A percentile compares a stretch with the other conserved stretches of the same genome.
phyloP scores from a whole-genome alignment of 2,329 filamentous ascomycete genomes.

The Fusarium sp. region DNA sequence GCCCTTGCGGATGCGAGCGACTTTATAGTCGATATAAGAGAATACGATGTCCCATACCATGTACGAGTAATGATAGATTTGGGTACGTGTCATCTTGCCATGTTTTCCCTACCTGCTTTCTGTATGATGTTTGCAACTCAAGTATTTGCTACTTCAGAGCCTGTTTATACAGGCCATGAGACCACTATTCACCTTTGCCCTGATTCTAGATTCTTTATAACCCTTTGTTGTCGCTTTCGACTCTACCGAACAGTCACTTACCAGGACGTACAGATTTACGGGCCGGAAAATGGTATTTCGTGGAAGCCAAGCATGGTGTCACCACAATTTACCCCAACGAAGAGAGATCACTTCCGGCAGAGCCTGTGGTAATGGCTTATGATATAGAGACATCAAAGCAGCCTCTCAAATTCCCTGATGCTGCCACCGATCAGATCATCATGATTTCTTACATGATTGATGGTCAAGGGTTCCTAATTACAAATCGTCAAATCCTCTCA shows the following conservation, averaged over 20 bases:
- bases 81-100: slow-evolving; percentile 59
- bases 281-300: slow-evolving; percentile 96
- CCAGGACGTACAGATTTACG: slow-evolving; percentile 76
- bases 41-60: slow-evolving; percentile 99
- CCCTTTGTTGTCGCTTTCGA: slow-evolving; percentile 1
- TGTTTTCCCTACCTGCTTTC: not conserved
- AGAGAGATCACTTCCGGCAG: slow-evolving; percentile 87
- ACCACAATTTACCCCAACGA: slow-evolving; percentile 87
- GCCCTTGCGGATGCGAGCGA: slow-evolving; percentile 89
- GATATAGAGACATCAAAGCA: slow-evolving; percentile 98
- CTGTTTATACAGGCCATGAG: slow-evolving; percentile 86
- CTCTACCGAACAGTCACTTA: slow-evolving; percentile 17
- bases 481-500: slow-evolving; percentile 96
- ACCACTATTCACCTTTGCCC: slow-evolving; percentile 89
- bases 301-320: slow-evolving; percentile 91
- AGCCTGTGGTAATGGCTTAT: slow-evolving; percentile 98
- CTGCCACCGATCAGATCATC: slow-evolving; percentile 96
- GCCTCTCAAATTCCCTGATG: slow-evolving; percentile 95
- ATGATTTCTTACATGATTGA: slow-evolving; percentile 99
- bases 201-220: slow-evolving; percentile 64
- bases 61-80: slow-evolving; percentile 98
- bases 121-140: slow-evolving; percentile 89
- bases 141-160: slow-evolving; percentile 99
- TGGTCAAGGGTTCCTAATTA: slow-evolving; percentile 96
- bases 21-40: slow-evolving; percentile 97